Evolutionary conservation across 2,329 filamentous ascomycete species (phyloP), one percentile per base, ranked within the genome.

Genomic region (Endoconidiophora polonica): DNA sequence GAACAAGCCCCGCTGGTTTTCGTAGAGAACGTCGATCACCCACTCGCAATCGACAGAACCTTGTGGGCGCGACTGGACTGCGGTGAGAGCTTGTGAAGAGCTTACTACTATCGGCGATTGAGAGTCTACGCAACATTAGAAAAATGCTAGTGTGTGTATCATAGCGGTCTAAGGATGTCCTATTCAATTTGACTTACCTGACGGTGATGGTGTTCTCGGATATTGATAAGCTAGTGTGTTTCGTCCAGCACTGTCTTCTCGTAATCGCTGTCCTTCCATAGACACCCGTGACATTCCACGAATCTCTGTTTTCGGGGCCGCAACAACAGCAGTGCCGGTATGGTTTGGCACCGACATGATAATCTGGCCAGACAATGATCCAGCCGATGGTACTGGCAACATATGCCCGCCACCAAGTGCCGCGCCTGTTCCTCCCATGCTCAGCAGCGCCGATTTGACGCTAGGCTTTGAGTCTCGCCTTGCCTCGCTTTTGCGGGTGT

Each of bases 1-100:
- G 60, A 95, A 94, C 38, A 78, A 80, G 9, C 91, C 91, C 52
- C 91, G 77, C 66, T 98, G 85, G 60, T 98, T 98, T 63, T 98
- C 91, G 64, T 94, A 96, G 0, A 98, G 70, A 4, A 96, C 76
- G 55, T 98, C 91, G 54, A 96, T 78, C 24, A 76, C 80, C 2
- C 70, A 69, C 55, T 79, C 61, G 67, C 72, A 55, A 60, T 65
- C 52, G 5, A 46, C 22, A 10, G 29, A 33, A 12, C 29, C 29
- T 33, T 14, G 46, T 39, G 5, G 46, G 9, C 7, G 29, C 29
- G 29, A 33, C 29, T 33, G 29, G 33, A 46, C 18, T 20, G 44
- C 14, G 33, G 26, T 9, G 29, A 23, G 14, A 26, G n/a, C 22
- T 16, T 16, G 44, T 23, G 36, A 9, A 39, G 44, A 24, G 44